These are phyloP conservation scores for Xylaria sp. DNA, from an alignment of 2,329 filamentous ascomycete species.

Conservation along the genomic window DNA sequence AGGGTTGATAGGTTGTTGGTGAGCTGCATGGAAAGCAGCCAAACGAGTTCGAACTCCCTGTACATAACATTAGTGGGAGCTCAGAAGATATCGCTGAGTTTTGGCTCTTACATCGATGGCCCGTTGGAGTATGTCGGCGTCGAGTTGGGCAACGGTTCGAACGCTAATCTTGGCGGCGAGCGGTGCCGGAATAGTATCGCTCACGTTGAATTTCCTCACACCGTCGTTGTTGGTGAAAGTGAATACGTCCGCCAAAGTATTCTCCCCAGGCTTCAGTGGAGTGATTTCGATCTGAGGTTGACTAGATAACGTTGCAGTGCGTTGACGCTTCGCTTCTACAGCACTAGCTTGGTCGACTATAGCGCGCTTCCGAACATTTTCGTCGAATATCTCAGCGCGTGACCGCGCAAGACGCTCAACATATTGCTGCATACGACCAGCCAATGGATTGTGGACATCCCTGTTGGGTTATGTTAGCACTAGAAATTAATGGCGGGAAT, in stretches of 20 bases:
- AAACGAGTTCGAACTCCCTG: slow-evolving; percentile 66
- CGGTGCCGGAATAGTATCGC: slow-evolving; percentile 75
- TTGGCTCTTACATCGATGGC: slow-evolving; percentile 73
- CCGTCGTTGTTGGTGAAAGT: slow-evolving; percentile 82
- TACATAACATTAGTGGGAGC: slow-evolving; percentile 25
- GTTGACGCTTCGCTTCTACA: slow-evolving; percentile 85
- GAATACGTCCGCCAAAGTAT: slow-evolving; percentile 85
- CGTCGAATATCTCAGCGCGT: slow-evolving; percentile 82
- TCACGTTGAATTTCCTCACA: slow-evolving; percentile 83
- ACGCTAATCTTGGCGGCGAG: slow-evolving; percentile 85
- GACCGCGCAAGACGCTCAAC: slow-evolving; percentile 84
- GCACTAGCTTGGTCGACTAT: slow-evolving; percentile 77
- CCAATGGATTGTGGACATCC: slow-evolving; percentile 81
- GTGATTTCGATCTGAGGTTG: slow-evolving; percentile 66
- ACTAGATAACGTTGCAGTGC: slow-evolving; percentile 66
- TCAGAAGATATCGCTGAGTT: neutral
- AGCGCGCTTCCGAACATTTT: slow-evolving; percentile 80
- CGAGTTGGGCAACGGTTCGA: slow-evolving; percentile 78
- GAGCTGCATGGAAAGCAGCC: slow-evolving; percentile 55
- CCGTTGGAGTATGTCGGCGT: slow-evolving; percentile 74
- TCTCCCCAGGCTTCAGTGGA: slow-evolving; percentile 77
- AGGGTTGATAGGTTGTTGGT: slow-evolving; percentile 63
- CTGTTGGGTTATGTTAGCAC: slow-evolving; percentile 57
- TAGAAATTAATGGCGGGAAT: slow-evolving; percentile 22
- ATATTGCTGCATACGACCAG: slow-evolving; percentile 84